These are phyloP conservation scores for Camellia lanceoleosa DNA, from an alignment of 148 eudicot genomes.

Conservation along the genomic window DNA sequence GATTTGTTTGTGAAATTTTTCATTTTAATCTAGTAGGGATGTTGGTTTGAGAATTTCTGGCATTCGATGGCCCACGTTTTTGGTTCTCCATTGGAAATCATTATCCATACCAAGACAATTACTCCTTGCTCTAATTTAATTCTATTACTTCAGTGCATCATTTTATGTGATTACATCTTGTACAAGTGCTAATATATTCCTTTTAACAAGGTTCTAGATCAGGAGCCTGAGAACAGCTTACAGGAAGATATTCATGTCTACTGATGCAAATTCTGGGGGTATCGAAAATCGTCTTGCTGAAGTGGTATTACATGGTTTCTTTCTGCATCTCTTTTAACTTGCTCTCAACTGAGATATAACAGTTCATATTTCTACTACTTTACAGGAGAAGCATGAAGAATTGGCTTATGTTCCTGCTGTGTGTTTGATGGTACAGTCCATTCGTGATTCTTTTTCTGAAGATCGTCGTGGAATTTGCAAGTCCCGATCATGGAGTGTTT, in stretches of 20 bases:
- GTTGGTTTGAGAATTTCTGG: background rate
- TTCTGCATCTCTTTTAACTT: constrained; percentile 5
- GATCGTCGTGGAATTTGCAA: constrained; percentile 95
- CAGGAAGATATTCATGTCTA: constrained; percentile 82
- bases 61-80: background rate
- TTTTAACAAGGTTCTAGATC: constrained; percentile 48
- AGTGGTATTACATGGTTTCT: constrained; percentile 47
- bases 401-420: constrained; percentile 59
- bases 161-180: constrained; percentile 8
- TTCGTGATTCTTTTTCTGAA: constrained; percentile 72
- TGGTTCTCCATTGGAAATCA: background rate
- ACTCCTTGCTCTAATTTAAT: background rate
- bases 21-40: background rate
- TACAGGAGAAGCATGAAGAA: constrained; percentile 74
- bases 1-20: background rate
- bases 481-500: constrained; percentile 51
- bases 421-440: constrained; percentile 60
- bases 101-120: background rate
- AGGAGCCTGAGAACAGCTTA: constrained; percentile 82
- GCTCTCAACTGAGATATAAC: background rate
- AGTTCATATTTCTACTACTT: constrained; percentile 1
- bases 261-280: constrained; percentile 41
- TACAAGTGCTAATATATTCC: constrained; percentile 12
- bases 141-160: background rate
- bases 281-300: constrained; percentile 71